Evolutionary conservation across 345 rosid species (phyloP), one percentile per base, ranked within the genome.

Genomic region (Gossypium thurberi): DNA sequence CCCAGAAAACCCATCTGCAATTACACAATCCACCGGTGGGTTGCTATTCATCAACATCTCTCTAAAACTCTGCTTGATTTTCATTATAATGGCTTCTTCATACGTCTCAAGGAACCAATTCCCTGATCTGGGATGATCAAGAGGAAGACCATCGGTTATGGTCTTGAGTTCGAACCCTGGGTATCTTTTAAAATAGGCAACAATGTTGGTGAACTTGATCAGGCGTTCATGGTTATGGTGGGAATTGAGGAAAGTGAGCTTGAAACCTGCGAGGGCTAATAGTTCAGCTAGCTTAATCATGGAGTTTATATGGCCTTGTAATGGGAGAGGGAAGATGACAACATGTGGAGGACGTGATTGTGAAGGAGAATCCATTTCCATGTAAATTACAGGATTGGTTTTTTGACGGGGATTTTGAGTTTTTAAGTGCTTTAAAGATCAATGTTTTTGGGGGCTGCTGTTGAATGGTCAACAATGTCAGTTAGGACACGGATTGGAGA

Each of bases 291-390:
- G 83, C 77, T 87, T 88, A 47, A 92, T 80, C 90, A 86, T 82
- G 72, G 88, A 77, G 85, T 80, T 92, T 17, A 90, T 85, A 66
- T 91, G 92, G 64, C 91, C 89, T 26, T 90, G 90, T 8, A 71
- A 63, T 13, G 92, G 96, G 11, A 87, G 26, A 0, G 91, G 94
- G 55, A 90, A 87, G 4, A 90, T 73, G 15, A 90, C 75, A 4
- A 92, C 81, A 43, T 74, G 77, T 12, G 77, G 71, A 37, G 77
- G 71, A 26, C 17, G 18, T 47, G 48, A 8, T 53, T 50, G 14
- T 26, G 73, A 44, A 44, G 10, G 3, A 28, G n/a, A 44, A 8
- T 10, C 3, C n/a, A 11, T n/a, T 26, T 69, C 73, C 73, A 69
- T 69, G 17, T 46, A 46, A 46, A 33, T 6, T 2, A 33, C 8